phyloP scores from a whole-genome alignment of 2,329 filamentous ascomycete genomes.

The Diaporthe eres region DNA sequence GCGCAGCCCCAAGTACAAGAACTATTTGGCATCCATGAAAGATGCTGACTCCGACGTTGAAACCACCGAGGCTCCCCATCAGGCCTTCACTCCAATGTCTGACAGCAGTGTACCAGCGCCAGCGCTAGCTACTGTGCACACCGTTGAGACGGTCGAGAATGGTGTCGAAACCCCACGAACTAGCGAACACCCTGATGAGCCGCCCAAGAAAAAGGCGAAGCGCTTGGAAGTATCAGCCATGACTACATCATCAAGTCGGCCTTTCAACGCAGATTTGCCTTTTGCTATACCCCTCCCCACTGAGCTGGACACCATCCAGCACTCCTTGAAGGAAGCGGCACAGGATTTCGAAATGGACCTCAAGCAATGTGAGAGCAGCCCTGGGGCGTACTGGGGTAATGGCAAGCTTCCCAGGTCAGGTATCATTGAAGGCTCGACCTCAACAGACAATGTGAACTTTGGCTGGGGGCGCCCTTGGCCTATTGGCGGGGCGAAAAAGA shows the following conservation, averaged over 20 bases:
- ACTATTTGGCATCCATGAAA: slow-evolving; percentile 49
- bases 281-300: slow-evolving; percentile 35
- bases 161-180: not conserved
- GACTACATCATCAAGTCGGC: slow-evolving; percentile 40
- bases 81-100: slow-evolving; percentile 23
- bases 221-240: slow-evolving; percentile 49
- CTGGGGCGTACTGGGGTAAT: slow-evolving; percentile 54
- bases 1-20: slow-evolving; percentile 64
- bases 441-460: slow-evolving; percentile 46
- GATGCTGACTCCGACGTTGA: slow-evolving; percentile 46
- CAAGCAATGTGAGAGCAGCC: slow-evolving; percentile 1
- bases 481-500: slow-evolving; percentile 59
- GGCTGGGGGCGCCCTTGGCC: slow-evolving; percentile 44
- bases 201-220: slow-evolving; percentile 48
- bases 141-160: not conserved
- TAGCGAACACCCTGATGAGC: slow-evolving; percentile 12
- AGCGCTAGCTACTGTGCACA: not conserved
- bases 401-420: slow-evolving; percentile 46
- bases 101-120: not conserved
- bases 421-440: slow-evolving; percentile 32
- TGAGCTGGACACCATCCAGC: slow-evolving; percentile 29
- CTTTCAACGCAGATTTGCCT: slow-evolving; percentile 34
- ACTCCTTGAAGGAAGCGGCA: not conserved
- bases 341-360: slow-evolving; percentile 37
- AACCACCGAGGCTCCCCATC: not conserved